phyloP scores from a whole-genome alignment of 345 rosid species.

The Salix viminalis region DNA sequence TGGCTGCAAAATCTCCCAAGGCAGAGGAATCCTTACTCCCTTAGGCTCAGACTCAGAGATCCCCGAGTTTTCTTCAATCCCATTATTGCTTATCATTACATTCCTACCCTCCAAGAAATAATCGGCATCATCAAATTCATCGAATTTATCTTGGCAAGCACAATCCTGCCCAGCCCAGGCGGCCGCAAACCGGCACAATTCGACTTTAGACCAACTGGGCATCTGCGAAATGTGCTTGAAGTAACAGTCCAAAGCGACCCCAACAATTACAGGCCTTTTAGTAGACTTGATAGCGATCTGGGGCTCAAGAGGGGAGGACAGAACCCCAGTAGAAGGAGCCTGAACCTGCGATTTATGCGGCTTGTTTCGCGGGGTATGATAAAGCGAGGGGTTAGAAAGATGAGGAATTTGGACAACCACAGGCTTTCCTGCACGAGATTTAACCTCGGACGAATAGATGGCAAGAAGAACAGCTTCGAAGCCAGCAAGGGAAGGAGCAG shows the following conservation, averaged over 20 bases:
- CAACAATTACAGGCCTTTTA: conserved; percentile 63
- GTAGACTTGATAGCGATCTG: conserved; percentile 80
- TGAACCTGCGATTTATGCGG: not conserved
- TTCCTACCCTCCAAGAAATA: conserved; percentile 19
- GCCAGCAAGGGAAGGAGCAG: conserved; percentile 61
- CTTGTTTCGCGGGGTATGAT: conserved; percentile 63
- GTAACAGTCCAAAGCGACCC: conserved; percentile 66
- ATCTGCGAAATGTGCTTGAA: conserved; percentile 77
- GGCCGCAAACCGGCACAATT: conserved; percentile 57
- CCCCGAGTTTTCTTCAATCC: conserved; percentile 32
- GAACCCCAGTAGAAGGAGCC: conserved; percentile 40
- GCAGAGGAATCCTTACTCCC: conserved; percentile 77
- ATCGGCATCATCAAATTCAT: conserved; percentile 23
- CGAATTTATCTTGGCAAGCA: conserved; percentile 49
- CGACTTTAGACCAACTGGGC: conserved; percentile 87
- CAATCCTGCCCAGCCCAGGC: conserved; percentile 93
- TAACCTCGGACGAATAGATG: conserved; percentile 69
- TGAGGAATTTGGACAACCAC: conserved; percentile 70
- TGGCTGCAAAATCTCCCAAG: conserved; percentile 93
- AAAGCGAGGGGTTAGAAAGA: conserved; percentile 87
- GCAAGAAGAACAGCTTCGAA: conserved; percentile 94
- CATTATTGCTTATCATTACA: conserved; percentile 13
- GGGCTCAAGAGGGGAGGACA: conserved; percentile 68
- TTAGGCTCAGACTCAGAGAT: conserved; percentile 33
- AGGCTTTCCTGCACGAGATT: conserved; percentile 75